Evolutionary conservation across 176 grass and related monocot species (phyloP), one percentile per base, ranked within the genome.

Genomic region (Secale cereale): DNA sequence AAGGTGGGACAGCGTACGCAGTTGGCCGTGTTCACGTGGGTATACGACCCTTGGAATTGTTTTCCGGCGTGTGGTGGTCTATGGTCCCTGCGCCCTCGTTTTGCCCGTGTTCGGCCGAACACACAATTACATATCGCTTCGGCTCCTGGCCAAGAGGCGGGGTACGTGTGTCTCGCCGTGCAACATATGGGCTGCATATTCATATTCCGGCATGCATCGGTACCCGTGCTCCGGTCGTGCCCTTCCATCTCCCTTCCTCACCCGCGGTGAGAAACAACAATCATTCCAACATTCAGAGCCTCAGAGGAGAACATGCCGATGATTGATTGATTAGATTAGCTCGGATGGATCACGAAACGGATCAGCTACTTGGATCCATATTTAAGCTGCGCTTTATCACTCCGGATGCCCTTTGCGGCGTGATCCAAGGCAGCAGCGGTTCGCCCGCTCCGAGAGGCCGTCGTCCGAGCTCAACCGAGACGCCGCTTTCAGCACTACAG

Each of bases 381-480:
- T 76, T 85, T 29, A 85, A 76, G 22, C 12, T 26, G 59, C 69
- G 2, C 77, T 89, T 76, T 80, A 46, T 46, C 77, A 46, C 59
- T 75, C 8, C 59, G 0, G 1, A 63, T 82, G 88, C 28, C 85
- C 83, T 89, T 70, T 70, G 39, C 69, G 63, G 69, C 50, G 12
- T 15, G 71, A 50, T 74, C 65, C 26, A 19, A 27, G 45, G 7
- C 56, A 48, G 54, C 86, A 50, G 20, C 50, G 45, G 66, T 19
- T 85, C 81, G 30, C 82, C 4, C 29, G 61, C 32, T 30, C n/a
- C 87, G 46, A 81, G 75, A 85, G 48, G 87, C 15, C 88, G 62
- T 28, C 14, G 23, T 17, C 52, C 2, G 16, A 59, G 36, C 54
- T 63, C 27, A 20, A 84, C 74, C 30, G 71, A 90, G 81, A 72